These are phyloP conservation scores for Clathrus columnatus DNA, from an alignment of 768 basidiomycete species.

Conservation along the genomic window DNA sequence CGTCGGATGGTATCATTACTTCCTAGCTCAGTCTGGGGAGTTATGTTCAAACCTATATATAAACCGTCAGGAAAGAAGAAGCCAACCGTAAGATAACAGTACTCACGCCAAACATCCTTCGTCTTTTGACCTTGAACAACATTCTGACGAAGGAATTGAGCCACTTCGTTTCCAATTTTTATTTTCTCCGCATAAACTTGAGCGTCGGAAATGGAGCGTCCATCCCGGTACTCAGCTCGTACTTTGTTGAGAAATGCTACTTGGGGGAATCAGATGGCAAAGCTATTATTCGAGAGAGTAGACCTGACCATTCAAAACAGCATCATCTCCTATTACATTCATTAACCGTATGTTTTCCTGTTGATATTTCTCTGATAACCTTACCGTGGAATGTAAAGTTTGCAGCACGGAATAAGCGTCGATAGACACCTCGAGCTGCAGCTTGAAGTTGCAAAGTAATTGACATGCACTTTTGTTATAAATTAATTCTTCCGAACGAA, in stretches of 20 bases:
- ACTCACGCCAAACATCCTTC: conserved; percentile 53
- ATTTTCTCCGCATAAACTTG: conserved; percentile 44
- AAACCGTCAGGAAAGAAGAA: not conserved
- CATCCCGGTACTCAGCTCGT: conserved; percentile 44
- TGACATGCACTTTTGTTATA: conserved; percentile 33
- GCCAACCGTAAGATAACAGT: not conserved
- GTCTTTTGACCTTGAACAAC: conserved; percentile 68
- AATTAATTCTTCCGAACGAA: too few relatives aligned
- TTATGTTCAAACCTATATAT: conserved; percentile 58
- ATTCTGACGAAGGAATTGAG: conserved; percentile 66
- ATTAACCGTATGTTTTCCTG: conserved; percentile 5
- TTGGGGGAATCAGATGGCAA: too few relatives aligned
- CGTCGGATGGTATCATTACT: conserved; percentile 73
- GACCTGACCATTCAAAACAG: conserved; percentile 42
- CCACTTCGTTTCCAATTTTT: conserved; percentile 60
- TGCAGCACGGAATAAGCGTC: conserved; percentile 60
- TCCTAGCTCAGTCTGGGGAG: conserved; percentile 77
- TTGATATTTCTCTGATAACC: conserved; percentile 16
- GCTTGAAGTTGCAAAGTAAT: conserved; percentile 50
- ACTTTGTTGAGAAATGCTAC: conserved; percentile 76
- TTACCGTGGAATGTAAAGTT: conserved; percentile 56
- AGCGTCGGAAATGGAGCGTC: conserved; percentile 34
- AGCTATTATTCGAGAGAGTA: too few relatives aligned
- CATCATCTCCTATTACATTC: conserved; percentile 40
- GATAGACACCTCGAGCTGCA: conserved; percentile 66